These are phyloP conservation scores for Mycena kentingensis DNA, from an alignment of 768 basidiomycete genomes.

Conservation along the genomic window DNA sequence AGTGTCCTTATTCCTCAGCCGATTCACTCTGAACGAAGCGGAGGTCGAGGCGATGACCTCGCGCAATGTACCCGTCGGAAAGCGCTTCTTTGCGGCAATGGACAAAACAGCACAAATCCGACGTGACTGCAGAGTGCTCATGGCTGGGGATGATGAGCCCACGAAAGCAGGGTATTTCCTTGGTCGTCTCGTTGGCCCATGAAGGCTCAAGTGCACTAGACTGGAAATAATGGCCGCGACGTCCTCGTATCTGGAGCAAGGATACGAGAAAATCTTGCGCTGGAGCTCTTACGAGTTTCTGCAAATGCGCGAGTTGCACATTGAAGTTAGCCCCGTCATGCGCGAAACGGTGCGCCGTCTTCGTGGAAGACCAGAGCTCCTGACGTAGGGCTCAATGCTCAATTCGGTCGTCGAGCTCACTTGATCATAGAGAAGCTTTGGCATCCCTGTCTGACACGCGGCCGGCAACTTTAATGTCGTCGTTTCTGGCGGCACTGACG, in stretches of 20 bases:
- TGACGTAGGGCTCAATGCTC: slow-evolving; percentile 53
- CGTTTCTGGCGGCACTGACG: slow-evolving; percentile 86
- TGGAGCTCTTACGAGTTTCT: slow-evolving; percentile 87
- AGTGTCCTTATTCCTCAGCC: slow-evolving; percentile 74
- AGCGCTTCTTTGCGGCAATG: slow-evolving; percentile 81
- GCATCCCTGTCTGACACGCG: slow-evolving; percentile 77
- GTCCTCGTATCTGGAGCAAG: slow-evolving; percentile 80
- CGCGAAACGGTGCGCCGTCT: slow-evolving; percentile 74
- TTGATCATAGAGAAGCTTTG: slow-evolving; percentile 60
- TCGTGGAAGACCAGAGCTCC: slow-evolving; percentile 73
- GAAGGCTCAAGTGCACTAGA: slow-evolving; percentile 40
- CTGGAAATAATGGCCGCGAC: slow-evolving; percentile 88
- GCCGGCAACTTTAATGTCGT: slow-evolving; percentile 73
- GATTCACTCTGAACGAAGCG: slow-evolving; percentile 79
- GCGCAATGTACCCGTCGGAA: slow-evolving; percentile 73
- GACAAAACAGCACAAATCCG: slow-evolving; percentile 83
- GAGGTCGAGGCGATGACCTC: slow-evolving; percentile 78
- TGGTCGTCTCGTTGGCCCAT: neutral
- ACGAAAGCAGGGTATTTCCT: slow-evolving; percentile 70
- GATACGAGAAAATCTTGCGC: slow-evolving; percentile 85
- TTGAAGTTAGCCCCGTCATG: slow-evolving; percentile 69
- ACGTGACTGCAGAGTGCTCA: slow-evolving; percentile 80
- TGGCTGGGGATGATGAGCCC: slow-evolving; percentile 82
- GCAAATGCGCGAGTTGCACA: slow-evolving; percentile 68
- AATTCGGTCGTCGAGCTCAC: neutral